Percentiles rank a stretch among this genome's conserved stretches.
phyloP scores from a whole-genome alignment of 2,329 filamentous ascomycete genomes.

The Botryotinia globosa region DNA sequence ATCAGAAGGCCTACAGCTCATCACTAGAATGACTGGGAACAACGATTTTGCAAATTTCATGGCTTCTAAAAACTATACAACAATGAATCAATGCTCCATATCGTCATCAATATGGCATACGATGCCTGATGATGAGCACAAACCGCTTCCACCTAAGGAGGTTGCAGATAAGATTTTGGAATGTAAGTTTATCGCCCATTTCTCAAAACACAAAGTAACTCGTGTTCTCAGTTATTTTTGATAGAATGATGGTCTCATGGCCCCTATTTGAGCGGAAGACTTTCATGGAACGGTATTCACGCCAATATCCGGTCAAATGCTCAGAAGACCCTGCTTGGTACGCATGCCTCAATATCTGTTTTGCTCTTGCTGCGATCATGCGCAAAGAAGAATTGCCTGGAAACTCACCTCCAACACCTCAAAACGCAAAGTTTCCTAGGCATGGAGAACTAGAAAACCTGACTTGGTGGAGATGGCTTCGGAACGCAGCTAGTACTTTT shows the following conservation, averaged over 20 bases:
- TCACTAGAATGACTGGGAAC: conserved; percentile 19
- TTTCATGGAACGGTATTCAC: conserved; percentile 27
- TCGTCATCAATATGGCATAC: conserved; percentile 25
- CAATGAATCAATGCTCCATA: not conserved
- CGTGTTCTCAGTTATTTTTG: conserved; percentile 10
- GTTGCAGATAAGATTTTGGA: conserved; percentile 27
- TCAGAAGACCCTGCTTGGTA: conserved; percentile 30
- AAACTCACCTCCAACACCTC: conserved; percentile 4
- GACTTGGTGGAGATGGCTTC: conserved; percentile 8
- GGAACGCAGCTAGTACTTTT: conserved; percentile 30
- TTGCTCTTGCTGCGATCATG: conserved; percentile 22
- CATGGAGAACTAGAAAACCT: not conserved
- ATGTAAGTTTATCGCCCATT: conserved; percentile 23
- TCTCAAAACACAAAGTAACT: not conserved
- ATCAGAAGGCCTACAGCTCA: conserved; percentile 30
- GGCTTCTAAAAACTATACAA: not conserved
- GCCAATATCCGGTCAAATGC: conserved; percentile 29
- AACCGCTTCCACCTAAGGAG: conserved; percentile 28
- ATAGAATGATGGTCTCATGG: conserved; percentile 1
- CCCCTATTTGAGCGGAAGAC: conserved; percentile 26
- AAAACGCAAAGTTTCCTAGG: not conserved
- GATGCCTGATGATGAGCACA: conserved; percentile 23
- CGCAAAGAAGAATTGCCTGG: conserved; percentile 23
- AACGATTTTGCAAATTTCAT: not conserved
- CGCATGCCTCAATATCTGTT: conserved; percentile 31